Conservation (phyloP, 495 filamentous ascomycete species). For the Penicillium simplicissimum region DNA sequence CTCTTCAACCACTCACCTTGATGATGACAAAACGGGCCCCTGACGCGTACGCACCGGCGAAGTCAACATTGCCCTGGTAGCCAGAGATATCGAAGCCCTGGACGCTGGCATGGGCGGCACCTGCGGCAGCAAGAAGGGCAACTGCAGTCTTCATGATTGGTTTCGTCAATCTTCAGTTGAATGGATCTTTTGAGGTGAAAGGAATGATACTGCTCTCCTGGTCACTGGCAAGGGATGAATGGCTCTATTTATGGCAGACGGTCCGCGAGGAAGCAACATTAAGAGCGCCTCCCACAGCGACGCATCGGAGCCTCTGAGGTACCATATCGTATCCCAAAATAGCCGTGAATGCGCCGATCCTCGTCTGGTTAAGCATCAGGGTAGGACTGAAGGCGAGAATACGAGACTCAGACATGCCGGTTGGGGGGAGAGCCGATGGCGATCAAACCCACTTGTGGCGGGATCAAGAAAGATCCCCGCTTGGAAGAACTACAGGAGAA, state of each 20-base stretch:
- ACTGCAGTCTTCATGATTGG: conserved; percentile 19
- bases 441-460: conserved; percentile 15
- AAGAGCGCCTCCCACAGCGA: not conserved
- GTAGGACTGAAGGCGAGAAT: conserved; percentile 7
- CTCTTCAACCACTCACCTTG: conserved; percentile 48
- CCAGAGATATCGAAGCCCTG: conserved; percentile 67
- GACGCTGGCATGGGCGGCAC: conserved; percentile 41
- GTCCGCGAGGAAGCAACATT: not conserved
- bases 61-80: conserved; percentile 60
- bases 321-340: conserved; percentile 36
- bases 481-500: not conserved
- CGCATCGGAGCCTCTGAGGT: conserved; percentile 10
- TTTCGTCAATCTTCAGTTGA: not conserved
- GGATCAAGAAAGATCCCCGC: not conserved
- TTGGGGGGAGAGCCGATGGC: conserved; percentile 4
- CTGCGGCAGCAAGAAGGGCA: conserved; percentile 18
- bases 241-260: conserved; percentile 12
- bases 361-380: not conserved
- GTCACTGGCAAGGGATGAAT: not conserved
- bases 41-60: conserved; percentile 50
- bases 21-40: conserved; percentile 70
- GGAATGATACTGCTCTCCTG: not conserved
- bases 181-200: not conserved
- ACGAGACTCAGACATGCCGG: conserved; percentile 6
- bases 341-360: conserved; percentile 17